Percentiles rank a stretch among this genome's conserved stretches.
These are phyloP conservation scores for Metschnikowia peoriensis DNA, from an alignment of 805 yeast species.

Conservation along the genomic window DNA sequence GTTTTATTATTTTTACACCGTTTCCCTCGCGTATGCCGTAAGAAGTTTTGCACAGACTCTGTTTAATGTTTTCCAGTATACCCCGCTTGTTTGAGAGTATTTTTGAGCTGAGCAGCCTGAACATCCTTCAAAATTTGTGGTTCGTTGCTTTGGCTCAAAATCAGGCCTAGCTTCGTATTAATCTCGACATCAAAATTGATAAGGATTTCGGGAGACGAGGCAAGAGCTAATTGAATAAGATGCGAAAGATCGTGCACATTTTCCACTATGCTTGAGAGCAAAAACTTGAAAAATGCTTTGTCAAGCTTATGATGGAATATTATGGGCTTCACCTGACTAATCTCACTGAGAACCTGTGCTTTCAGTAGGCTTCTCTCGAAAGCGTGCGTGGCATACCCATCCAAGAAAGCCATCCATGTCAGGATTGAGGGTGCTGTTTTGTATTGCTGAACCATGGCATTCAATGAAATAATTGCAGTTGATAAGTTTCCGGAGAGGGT, in stretches of 20 bases:
- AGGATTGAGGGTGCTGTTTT: slow-evolving; percentile 23
- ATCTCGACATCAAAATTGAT: slow-evolving; percentile 19
- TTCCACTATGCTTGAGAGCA: slow-evolving; percentile 22
- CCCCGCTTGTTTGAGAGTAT: slow-evolving; percentile 1
- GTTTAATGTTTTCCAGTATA: no score
- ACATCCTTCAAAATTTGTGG: slow-evolving; percentile 16
- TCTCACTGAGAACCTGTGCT: slow-evolving; percentile 19
- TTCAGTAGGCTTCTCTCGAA: slow-evolving; percentile 3
- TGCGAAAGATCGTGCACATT: slow-evolving; percentile 28
- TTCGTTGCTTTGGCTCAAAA: slow-evolving; percentile 12
- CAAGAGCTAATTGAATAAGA: slow-evolving; percentile 22
- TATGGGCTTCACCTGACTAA: slow-evolving; percentile 26
- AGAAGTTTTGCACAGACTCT: no score
- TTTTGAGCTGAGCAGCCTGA: slow-evolving; percentile 22
- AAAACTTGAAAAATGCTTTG: slow-evolving; percentile 19
- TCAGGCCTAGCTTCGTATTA: slow-evolving; percentile 18
- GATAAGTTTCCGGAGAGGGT: slow-evolving; percentile 17
- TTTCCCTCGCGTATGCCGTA: neutral
- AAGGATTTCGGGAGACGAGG: slow-evolving; percentile 12
- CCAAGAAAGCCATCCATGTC: slow-evolving; percentile 22
- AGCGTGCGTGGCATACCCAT: slow-evolving; percentile 15
- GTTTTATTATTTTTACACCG: neutral
- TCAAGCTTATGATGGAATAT: slow-evolving; percentile 26
- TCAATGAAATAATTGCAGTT: slow-evolving; percentile 13
- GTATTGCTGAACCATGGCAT: slow-evolving; percentile 13